A percentile compares a stretch with the other conserved stretches of the same genome.
Conservation (phyloP, 2,329 filamentous ascomycete species). For the Aspergillus sp. region DNA sequence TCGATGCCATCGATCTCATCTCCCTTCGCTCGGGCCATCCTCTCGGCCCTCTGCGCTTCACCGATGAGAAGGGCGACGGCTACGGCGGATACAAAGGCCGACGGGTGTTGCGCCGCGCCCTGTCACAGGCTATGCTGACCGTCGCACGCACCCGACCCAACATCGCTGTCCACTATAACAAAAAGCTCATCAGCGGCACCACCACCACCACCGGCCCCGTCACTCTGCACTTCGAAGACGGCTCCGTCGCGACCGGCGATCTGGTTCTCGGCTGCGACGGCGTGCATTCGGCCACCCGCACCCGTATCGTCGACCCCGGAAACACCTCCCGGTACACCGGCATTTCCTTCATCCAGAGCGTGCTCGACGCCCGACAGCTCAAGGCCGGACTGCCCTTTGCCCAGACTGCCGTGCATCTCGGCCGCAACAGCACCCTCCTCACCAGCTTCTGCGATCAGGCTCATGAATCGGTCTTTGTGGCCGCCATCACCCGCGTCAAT, state of each 20-base stretch:
- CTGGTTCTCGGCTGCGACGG: slow-evolving; percentile 40
- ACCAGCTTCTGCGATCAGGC: slow-evolving; percentile 38
- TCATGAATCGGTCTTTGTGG: slow-evolving; percentile 36
- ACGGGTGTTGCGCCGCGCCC: slow-evolving; percentile 40
- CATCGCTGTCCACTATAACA: slow-evolving; percentile 41
- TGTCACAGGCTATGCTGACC: slow-evolving; percentile 41
- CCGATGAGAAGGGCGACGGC: slow-evolving; percentile 33
- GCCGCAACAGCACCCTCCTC: slow-evolving; percentile 38
- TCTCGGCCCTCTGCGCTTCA: slow-evolving; percentile 39
- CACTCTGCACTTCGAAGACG: slow-evolving; percentile 38
- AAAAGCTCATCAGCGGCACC: slow-evolving; percentile 37
- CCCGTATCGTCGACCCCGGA: slow-evolving; percentile 34
- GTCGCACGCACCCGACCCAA: slow-evolving; percentile 31
- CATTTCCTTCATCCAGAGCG: slow-evolving; percentile 37
- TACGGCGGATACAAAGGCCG: slow-evolving; percentile 41
- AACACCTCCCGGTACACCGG: slow-evolving; percentile 38
- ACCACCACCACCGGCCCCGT: slow-evolving; percentile 30
- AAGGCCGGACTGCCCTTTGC: slow-evolving; percentile 31
- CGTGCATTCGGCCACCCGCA: slow-evolving; percentile 37
- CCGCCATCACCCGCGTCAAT: slow-evolving; percentile 38
- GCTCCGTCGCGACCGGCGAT: slow-evolving; percentile 29
- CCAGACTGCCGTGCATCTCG: slow-evolving; percentile 37
- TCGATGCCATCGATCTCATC: slow-evolving; percentile 40
- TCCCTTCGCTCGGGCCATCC: slow-evolving; percentile 38
- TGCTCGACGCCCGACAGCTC: slow-evolving; percentile 18